These are phyloP conservation scores for Hypoxylon intermedium DNA, from an alignment of 495 filamentous ascomycete species.

Conservation along the genomic window DNA sequence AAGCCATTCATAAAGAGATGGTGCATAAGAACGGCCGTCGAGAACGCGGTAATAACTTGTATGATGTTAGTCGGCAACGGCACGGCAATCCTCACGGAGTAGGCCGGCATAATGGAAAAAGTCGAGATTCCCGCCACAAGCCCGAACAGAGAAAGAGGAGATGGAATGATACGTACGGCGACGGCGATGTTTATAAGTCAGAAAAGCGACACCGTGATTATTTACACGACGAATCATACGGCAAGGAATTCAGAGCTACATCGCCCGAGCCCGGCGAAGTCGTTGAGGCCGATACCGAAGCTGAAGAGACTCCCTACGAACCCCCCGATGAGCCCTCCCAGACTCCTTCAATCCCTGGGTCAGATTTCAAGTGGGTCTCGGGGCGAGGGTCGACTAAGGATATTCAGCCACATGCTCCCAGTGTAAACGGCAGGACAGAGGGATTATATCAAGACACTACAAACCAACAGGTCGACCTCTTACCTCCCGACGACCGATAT, in stretches of 20 bases:
- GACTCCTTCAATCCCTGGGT: neutral
- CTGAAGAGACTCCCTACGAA: slow-evolving; percentile 22
- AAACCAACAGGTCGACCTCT: neutral
- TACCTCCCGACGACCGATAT: neutral
- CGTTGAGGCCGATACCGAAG: slow-evolving; percentile 28
- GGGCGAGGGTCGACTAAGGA: neutral
- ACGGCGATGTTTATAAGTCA: neutral
- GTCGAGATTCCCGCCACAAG: slow-evolving; percentile 21
- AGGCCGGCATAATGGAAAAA: slow-evolving; percentile 26
- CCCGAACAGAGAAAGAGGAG: slow-evolving; percentile 29
- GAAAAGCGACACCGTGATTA: slow-evolving; percentile 19
- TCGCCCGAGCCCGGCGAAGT: slow-evolving; percentile 45
- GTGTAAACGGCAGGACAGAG: neutral
- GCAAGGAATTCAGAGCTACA: slow-evolving; percentile 17
- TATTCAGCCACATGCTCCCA: neutral
- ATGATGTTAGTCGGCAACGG: slow-evolving; percentile 17
- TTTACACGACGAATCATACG: slow-evolving; percentile 16
- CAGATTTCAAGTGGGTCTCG: neutral
- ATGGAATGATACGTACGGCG: slow-evolving; percentile 21
- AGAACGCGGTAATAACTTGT: slow-evolving; percentile 18
- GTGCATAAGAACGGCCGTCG: slow-evolving; percentile 8
- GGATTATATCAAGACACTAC: neutral
- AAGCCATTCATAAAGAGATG: slow-evolving; percentile 19
- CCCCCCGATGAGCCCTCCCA: slow-evolving; percentile 21
- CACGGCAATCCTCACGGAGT: slow-evolving; percentile 11